Evolutionary conservation across 2,329 filamentous ascomycete genomes (phyloP), one percentile per base, ranked within the genome.

Genomic region (Aureobasidium zeae): DNA sequence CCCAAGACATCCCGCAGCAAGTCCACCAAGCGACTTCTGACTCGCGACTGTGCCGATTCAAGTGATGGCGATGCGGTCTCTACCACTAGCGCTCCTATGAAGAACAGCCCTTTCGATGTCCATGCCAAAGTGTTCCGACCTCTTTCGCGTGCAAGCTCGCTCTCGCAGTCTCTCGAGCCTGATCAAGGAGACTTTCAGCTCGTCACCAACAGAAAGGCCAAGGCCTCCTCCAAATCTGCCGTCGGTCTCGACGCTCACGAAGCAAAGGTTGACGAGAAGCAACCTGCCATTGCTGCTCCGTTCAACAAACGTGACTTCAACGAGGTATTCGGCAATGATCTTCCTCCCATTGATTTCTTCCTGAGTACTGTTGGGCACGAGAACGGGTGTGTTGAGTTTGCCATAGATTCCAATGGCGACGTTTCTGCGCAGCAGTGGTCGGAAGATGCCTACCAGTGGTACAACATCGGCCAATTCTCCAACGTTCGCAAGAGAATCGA

Each of bases 401-500:
- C 68, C 22, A 61, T 65, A 36, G 66, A 71, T 49, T 66, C 66
- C 0, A 70, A 69, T 46, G 61, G 65, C 34, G 66, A 70, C 44
- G 58, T 70, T 4, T 64, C 64, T 19, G 68, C 67, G 2, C 68
- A 70, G 41, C 64, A 68, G 47, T 71, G 68, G 68, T 65, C 63
- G 5, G 46, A 47, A 0, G 41, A 46, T 1, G 54, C 61, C 3
- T 67, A 57, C 33, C 55, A 64, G 29, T 71, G 68, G 68, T 56
- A 61, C 36, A 67, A 67, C 45, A 62, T 70, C 28, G 68, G 68
- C 2, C 57, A 59, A 19, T 70, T 63, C 48, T 64, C 60, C 24
- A 62, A 67, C 45, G 60, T 53, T 11, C 61, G 62, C 36, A 61
- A 63, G 53, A 61, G 53, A 42, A 59, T 67, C 3, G 67, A 70